Evolutionary conservation across 2,329 filamentous ascomycete species (phyloP), one percentile per base, ranked within the genome.

Genomic region (Thelonectria rubi): DNA sequence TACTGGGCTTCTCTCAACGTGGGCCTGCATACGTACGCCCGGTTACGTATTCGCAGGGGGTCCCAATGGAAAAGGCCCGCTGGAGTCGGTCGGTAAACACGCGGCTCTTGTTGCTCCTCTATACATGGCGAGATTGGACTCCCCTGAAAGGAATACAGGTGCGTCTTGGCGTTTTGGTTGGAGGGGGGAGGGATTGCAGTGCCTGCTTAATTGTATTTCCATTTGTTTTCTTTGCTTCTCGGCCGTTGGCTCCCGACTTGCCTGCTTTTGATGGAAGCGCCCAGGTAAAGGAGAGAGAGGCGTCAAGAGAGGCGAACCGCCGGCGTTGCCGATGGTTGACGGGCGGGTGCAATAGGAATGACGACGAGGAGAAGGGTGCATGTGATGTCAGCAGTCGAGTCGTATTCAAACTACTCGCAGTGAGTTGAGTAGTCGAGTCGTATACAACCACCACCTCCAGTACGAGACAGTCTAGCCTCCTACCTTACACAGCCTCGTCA

Each of bases 181-280:
- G 39, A 54, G 39, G 45, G 43, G 14, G 43, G 32, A 47, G 15
- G 17, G 10, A 32, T 37, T 42, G 51, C 51, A 43, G 21, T 18
- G 43, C 24, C 39, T 34, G 10, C 9, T 34, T 34, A 3, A 24
- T 24, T 24, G 24, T 34, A 34, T 34, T 34, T 11, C 32, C 32
- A 8, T 12, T 8, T 12, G 4, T 34, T 3, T 8, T 12, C 9
- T 18, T n/a, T 12, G 39, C 39, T 3, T 18, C n/a, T 24, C 24
- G 24, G 7, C 24, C 24, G 24, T 24, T 34, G 62, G 37, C 32
- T 67, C 58, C 67, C 65, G 65, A 62, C 65, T 70, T 69, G 68
- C 67, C 67, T 47, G 24, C 24, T 15, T 8, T 14, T 3, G 32
- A 34, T 34, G 32, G 32, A 34, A 34, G 32, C 9, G 32, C 14